Conservation (phyloP, 2,329 filamentous ascomycete species). For the Tympanopsis confertula region DNA sequence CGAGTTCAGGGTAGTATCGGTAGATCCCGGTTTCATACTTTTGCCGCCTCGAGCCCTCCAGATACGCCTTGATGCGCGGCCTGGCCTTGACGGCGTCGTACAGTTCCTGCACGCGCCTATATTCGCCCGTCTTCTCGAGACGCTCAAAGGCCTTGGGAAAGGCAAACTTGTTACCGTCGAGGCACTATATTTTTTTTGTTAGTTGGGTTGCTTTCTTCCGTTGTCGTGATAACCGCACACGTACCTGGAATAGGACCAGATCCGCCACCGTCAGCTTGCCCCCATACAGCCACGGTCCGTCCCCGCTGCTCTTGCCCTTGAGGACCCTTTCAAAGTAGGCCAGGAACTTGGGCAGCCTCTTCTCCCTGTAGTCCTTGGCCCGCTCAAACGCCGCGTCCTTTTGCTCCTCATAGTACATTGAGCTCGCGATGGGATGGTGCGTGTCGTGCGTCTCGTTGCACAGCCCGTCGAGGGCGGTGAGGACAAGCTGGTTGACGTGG, state of each 20-base stretch:
- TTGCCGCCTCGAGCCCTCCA: conserved; percentile 51
- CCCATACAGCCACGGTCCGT: conserved; percentile 56
- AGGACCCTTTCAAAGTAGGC: conserved; percentile 60
- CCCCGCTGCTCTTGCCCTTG: conserved; percentile 39
- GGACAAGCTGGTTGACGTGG: conserved; percentile 47
- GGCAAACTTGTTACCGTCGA: conserved; percentile 50
- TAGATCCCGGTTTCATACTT: conserved; percentile 57
- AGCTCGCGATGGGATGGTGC: conserved; percentile 56
- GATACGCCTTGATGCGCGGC: conserved; percentile 55
- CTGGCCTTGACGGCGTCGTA: conserved; percentile 51
- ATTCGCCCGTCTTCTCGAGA: conserved; percentile 42
- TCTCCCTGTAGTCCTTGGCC: conserved; percentile 43
- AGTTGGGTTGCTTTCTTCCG: too few relatives aligned
- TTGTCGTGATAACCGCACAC: too few relatives aligned
- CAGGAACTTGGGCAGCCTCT: conserved; percentile 61
- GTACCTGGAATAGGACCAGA: conserved; percentile 60
- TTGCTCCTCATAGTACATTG: conserved; percentile 64
- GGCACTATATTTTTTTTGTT: too few relatives aligned
- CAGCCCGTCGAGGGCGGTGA: conserved; percentile 62
- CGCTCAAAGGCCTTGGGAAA: conserved; percentile 57
- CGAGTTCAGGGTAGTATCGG: conserved; percentile 63
- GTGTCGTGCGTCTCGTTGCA: conserved; percentile 64
- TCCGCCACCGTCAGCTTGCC: conserved; percentile 60
- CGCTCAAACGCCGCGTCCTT: conserved; percentile 51
- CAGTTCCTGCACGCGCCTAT: conserved; percentile 48